Percentiles rank a stretch among this genome's conserved stretches.
Evolutionary conservation across 805 yeast genomes (phyloP).

Genomic region (Saturnispora sekii): DNA sequence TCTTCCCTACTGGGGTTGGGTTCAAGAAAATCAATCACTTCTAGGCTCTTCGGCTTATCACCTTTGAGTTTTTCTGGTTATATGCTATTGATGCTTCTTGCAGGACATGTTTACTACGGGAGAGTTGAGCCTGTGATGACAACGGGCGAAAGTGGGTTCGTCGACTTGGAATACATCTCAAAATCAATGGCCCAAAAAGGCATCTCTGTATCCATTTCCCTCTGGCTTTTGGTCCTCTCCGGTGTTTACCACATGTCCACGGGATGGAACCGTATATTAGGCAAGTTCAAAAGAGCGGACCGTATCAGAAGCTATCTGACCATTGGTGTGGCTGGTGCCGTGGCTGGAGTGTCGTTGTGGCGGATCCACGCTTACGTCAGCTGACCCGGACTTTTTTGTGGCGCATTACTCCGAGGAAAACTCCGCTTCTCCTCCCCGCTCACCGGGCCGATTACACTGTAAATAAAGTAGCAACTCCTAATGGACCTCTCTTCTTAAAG

Average conservation of each 20-base stretch:
- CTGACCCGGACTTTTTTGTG: too few species aligned
- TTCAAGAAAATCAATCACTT: conserved; percentile 35
- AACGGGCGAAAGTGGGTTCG: conserved; percentile 56
- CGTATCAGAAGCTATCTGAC: conserved; percentile 36
- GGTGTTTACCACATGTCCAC: conserved; percentile 44
- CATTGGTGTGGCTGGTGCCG: conserved; percentile 21
- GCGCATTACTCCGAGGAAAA: neutral
- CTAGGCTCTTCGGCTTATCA: conserved; percentile 36
- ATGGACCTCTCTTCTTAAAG: too few species aligned
- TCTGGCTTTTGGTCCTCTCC: conserved; percentile 29
- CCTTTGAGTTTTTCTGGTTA: conserved; percentile 58
- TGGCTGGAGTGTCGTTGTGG: neutral
- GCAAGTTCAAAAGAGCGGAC: conserved; percentile 30
- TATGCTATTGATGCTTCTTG: conserved; percentile 34
- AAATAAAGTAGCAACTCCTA: neutral
- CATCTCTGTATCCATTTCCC: conserved; percentile 1
- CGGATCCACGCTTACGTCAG: conserved; percentile 3
- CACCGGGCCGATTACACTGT: neutral
- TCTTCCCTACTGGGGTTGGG: conserved; percentile 48
- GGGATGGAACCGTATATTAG: conserved; percentile 42
- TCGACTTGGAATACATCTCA: conserved; percentile 44
- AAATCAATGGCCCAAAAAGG: conserved; percentile 18
- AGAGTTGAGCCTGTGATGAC: conserved; percentile 41
- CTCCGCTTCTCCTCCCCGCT: neutral
- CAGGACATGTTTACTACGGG: conserved; percentile 38